phyloP scores from a whole-genome alignment of 2,329 filamentous ascomycete species.

The Pestalotiopsis fici region DNA sequence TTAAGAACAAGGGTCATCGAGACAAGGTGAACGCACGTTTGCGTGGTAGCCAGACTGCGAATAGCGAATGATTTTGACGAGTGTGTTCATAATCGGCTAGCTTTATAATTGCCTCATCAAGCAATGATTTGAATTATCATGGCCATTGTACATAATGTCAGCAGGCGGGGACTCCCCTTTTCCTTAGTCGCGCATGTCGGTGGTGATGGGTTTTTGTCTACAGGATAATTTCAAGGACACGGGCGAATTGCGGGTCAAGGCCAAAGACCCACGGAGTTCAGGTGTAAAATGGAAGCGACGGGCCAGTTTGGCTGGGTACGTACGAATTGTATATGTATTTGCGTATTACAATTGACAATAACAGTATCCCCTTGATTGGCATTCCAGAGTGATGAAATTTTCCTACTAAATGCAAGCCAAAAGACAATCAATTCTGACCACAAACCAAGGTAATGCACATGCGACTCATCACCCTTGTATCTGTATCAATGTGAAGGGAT shows the following conservation, averaged over 20 bases:
- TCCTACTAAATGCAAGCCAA: not conserved
- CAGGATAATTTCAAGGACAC: not conserved
- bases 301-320: not conserved
- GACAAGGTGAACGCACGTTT: constrained; percentile 60
- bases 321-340: not conserved
- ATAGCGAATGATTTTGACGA: not conserved
- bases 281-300: not conserved
- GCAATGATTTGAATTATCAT: not conserved
- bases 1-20: constrained; percentile 81
- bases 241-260: not conserved
- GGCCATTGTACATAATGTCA: not conserved
- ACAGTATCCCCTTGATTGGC: not conserved
- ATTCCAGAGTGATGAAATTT: not conserved
- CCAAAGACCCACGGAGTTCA: not conserved
- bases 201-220: not conserved
- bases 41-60: not conserved
- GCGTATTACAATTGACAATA: not conserved
- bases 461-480: too few species aligned
- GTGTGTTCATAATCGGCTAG: not conserved
- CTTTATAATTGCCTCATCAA: not conserved
- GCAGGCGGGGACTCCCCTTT: not conserved
- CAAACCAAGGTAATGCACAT: too few species aligned
- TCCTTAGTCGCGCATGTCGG: not conserved
- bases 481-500: too few species aligned
- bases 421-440: not conserved